Evolutionary conservation across 2,329 filamentous ascomycete genomes (phyloP).

Genomic region (Venturia asperata): DNA sequence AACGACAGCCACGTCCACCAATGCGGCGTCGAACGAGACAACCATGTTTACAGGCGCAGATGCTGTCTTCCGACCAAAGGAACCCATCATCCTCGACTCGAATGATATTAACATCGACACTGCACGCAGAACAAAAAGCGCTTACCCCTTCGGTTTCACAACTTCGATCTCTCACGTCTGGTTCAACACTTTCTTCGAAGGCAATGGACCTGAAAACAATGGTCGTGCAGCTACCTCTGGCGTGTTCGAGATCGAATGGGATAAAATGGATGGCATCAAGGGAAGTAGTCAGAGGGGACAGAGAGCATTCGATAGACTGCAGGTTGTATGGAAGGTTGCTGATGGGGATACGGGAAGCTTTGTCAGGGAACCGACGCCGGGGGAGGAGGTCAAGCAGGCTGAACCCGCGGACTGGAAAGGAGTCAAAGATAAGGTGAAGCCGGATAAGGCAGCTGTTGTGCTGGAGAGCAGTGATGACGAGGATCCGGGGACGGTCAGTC

Average conservation of each 20-base stretch:
- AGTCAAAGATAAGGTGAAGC: background rate
- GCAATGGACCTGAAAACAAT: constrained; percentile 61
- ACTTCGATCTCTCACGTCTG: constrained; percentile 91
- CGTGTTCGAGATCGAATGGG: constrained; percentile 65
- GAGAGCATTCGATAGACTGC: constrained; percentile 70
- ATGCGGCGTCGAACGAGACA: background rate
- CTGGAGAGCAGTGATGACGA: constrained; percentile 3
- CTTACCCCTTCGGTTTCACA: constrained; percentile 60
- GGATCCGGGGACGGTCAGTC: background rate
- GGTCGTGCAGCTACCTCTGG: constrained; percentile 63
- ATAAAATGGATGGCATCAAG: constrained; percentile 88
- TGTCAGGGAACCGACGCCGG: constrained; percentile 58
- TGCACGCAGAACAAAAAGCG: constrained; percentile 59
- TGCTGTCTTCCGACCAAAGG: constrained; percentile 68
- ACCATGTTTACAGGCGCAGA: constrained; percentile 38
- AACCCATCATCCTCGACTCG: constrained; percentile 63
- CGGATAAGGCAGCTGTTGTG: background rate
- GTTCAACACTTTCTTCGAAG: constrained; percentile 95
- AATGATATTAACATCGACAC: constrained; percentile 88
- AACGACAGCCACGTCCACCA: background rate
- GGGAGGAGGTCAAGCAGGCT: constrained; percentile 64
- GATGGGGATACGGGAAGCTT: constrained; percentile 26
- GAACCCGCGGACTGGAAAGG: constrained; percentile 65
- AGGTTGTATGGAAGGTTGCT: constrained; percentile 69
- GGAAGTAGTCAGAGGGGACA: constrained; percentile 71